Evolutionary conservation across 2,329 filamentous ascomycete species (phyloP).

Genomic region (Paraphoma sp.): DNA sequence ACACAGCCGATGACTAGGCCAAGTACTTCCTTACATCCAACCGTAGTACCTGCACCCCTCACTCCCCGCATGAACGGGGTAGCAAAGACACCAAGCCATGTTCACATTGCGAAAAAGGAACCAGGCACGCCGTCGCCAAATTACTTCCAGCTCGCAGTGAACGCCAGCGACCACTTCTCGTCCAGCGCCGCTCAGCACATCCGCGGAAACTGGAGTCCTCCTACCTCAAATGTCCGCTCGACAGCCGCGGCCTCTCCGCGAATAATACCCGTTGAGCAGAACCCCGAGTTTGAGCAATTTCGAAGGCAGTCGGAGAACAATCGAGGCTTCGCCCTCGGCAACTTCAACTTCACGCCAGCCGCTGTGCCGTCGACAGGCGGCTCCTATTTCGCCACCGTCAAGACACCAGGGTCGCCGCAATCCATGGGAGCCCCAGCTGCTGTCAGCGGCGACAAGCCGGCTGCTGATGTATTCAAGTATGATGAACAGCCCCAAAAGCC

Average conservation of each 20-base stretch:
- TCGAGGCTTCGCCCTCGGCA: constrained; percentile 51
- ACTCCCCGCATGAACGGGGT: constrained; percentile 42
- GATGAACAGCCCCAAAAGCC: constrained; percentile 33
- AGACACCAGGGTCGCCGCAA: constrained; percentile 46
- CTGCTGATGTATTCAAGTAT: constrained; percentile 15
- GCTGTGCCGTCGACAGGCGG: constrained; percentile 33
- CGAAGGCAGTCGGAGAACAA: constrained; percentile 71
- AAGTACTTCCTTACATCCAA: constrained; percentile 33
- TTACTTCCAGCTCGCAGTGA: constrained; percentile 81
- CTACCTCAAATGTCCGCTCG: constrained; percentile 73
- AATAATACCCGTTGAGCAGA: constrained; percentile 74
- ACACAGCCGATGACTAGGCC: constrained; percentile 37
- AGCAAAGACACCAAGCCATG: constrained; percentile 40
- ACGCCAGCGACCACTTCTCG: constrained; percentile 67
- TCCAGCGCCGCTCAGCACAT: constrained; percentile 65
- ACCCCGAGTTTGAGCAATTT: constrained; percentile 84
- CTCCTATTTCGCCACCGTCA: constrained; percentile 28
- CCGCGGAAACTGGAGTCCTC: constrained; percentile 76
- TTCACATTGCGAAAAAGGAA: constrained; percentile 32
- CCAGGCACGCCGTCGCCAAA: constrained; percentile 69
- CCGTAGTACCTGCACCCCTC: constrained; percentile 31
- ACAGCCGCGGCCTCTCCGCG: constrained; percentile 73
- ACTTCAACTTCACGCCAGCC: constrained; percentile 50
- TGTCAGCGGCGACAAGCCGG: constrained; percentile 13
- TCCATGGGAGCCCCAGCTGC: constrained; percentile 28